Evolutionary conservation across 73 alveolate species (phyloP), one percentile per base, ranked within the genome.

Genomic region (Loxodes magnus): DNA sequence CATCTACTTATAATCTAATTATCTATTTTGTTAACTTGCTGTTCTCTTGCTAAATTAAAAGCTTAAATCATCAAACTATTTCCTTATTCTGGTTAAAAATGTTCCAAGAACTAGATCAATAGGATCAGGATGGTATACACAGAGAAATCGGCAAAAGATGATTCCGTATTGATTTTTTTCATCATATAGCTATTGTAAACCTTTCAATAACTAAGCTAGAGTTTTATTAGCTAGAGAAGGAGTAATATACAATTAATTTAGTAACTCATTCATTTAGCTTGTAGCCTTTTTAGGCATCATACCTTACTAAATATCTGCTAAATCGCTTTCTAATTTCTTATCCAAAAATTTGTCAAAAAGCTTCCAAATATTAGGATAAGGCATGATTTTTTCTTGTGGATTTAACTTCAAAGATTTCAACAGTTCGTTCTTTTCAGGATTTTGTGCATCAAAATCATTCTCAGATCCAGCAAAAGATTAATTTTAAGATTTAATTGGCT

Each of bases 61-160:
- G n/a, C 2, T 46, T 5, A 46, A 19, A 25, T 20, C 27, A 14
- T 16, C 26, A 41, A 46, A 46, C n/a, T 19, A 2, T 24, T n/a
- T 22, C 27, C 59, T 16, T 21, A 24, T 41, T 24, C 27, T 46
- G 2, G 15, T 23, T 17, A 46, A 24, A 46, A 25, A 46, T 10
- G 17, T 22, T 7, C 43, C 7, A 10, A 24, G 21, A 1, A 6
- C 17, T 25, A 10, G 17, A 46, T 0, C 0, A 16, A 2, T 41
- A 1, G 59, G 59, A 20, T 46, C 59, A 21, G 59, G 59, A 41
- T 46, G 59, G 59, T 25, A 46, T 10, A 46, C 7, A n/a, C 27
- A 41, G 15, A 46, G 17, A 7, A 46, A 1, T 21, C 59, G 7
- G 39, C 35, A 12, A 24, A 10, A 46, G 34, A 46, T n/a, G 5